phyloP scores from a whole-genome alignment of 306 rosid species.

The Trifolium subterraneum region DNA sequence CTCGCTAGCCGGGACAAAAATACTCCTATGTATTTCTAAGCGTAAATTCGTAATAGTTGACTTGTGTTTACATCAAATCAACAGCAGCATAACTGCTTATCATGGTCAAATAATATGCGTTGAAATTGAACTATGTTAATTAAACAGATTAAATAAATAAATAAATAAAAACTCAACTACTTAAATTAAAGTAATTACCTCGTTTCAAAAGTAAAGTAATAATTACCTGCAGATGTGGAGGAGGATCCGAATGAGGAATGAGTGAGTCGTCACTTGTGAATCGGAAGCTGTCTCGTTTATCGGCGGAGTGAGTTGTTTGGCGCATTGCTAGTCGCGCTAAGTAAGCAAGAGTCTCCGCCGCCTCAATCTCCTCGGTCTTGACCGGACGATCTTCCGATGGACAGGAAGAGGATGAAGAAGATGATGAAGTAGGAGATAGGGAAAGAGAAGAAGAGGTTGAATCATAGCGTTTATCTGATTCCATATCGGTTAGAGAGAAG shows the following conservation, averaged over 20 bases:
- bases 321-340: conserved; percentile 70
- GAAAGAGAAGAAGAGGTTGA: conserved; percentile 40
- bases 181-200: too few species aligned
- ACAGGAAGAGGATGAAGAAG: conserved; percentile 20
- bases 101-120: background rate
- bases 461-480: conserved; percentile 37
- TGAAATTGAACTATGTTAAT: background rate
- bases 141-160: background rate
- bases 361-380: conserved; percentile 70
- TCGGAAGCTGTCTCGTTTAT: conserved; percentile 51
- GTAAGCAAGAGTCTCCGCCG: conserved; percentile 92
- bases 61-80: conserved; percentile 17
- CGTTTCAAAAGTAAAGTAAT: background rate
- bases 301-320: conserved; percentile 37
- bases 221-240: conserved; percentile 42
- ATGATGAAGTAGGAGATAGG: background rate
- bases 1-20: too few species aligned
- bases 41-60: background rate
- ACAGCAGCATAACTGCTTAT: conserved; percentile 7
- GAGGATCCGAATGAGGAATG: conserved; percentile 47
- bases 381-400: background rate
- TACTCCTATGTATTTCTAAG: too few species aligned
- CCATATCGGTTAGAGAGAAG: conserved; percentile 8
- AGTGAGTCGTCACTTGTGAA: conserved; percentile 57
- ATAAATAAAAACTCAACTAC: too few species aligned